A percentile compares a stretch with the other conserved stretches of the same genome.
These are phyloP conservation scores for Melaleuca alternifolia DNA, from an alignment of 345 rosid species.

Conservation along the genomic window DNA sequence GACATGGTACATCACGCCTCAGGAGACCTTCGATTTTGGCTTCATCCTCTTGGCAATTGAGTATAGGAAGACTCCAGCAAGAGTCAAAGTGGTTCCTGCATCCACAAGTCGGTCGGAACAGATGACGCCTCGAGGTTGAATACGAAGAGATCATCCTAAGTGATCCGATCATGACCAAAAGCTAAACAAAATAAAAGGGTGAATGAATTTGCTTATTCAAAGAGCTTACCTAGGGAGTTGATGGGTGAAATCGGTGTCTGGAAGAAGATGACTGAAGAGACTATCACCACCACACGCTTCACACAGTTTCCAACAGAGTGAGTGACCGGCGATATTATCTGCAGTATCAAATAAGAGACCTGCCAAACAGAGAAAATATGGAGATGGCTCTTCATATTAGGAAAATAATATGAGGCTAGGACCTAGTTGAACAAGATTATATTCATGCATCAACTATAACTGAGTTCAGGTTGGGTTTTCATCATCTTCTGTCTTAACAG, in stretches of 20 bases:
- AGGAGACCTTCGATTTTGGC: constrained; percentile 27
- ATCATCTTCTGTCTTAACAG: background rate
- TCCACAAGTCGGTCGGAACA: background rate
- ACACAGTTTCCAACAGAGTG: constrained; percentile 84
- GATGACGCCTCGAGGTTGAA: background rate
- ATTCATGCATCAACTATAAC: background rate
- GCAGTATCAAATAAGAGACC: constrained; percentile 75
- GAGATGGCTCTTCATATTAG: background rate
- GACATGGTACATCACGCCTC: background rate
- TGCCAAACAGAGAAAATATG: constrained; percentile 1
- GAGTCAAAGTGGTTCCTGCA: constrained; percentile 70
- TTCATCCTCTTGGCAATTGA: constrained; percentile 39
- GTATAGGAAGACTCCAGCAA: constrained; percentile 71
- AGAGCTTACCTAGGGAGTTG: constrained; percentile 43
- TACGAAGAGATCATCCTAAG: background rate
- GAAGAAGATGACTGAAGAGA: constrained; percentile 69
- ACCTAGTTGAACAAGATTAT: background rate
- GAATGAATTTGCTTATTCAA: background rate
- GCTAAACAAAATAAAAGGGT: background rate
- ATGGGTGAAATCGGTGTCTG: constrained; percentile 45
- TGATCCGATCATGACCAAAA: background rate
- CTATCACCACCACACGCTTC: constrained; percentile 77
- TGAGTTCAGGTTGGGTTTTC: background rate
- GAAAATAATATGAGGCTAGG: background rate
- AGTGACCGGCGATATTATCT: constrained; percentile 71